Percentiles rank a stretch among this genome's conserved stretches.
These are phyloP conservation scores for Trametes versicolor DNA, from an alignment of 1,284 basidiomycete genomes.

Conservation along the genomic window DNA sequence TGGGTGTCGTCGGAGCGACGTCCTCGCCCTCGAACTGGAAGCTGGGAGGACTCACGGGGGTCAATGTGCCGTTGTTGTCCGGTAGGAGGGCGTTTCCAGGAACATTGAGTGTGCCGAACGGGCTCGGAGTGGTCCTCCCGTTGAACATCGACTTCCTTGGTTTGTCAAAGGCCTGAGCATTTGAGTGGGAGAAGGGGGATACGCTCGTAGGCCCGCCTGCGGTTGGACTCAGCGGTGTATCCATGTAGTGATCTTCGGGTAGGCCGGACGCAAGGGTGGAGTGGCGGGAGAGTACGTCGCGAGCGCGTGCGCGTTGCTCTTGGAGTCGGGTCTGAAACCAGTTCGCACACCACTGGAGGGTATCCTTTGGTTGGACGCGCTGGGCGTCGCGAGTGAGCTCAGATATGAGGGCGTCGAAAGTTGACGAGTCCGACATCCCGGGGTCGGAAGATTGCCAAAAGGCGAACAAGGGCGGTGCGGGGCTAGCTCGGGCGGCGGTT, in stretches of 20 bases:
- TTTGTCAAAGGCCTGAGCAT: conserved; percentile 52
- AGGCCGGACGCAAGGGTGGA: conserved; percentile 58
- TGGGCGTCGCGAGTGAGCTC: conserved; percentile 90
- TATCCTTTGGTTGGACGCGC: conserved; percentile 87
- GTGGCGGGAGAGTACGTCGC: conserved; percentile 68
- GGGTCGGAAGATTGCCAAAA: not conserved
- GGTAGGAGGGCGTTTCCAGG: conserved; percentile 79
- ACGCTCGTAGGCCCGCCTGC: conserved; percentile 44
- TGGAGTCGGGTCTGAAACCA: conserved; percentile 94
- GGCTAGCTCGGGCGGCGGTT: conserved; percentile 10
- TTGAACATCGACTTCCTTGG: conserved; percentile 58
- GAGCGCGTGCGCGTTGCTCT: conserved; percentile 79
- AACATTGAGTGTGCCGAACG: conserved; percentile 80
- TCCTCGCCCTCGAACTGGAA: conserved; percentile 69
- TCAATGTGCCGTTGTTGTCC: conserved; percentile 44
- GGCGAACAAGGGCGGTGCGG: conserved; percentile 9
- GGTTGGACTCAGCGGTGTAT: conserved; percentile 55
- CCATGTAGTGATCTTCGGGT: conserved; percentile 68
- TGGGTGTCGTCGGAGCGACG: conserved; percentile 69
- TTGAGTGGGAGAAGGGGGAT: conserved; percentile 59
- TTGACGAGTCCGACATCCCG: conserved; percentile 58
- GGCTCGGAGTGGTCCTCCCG: conserved; percentile 62
- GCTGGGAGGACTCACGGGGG: conserved; percentile 53
- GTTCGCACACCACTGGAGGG: conserved; percentile 93
- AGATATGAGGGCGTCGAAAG: conserved; percentile 82